These are phyloP conservation scores for Rutstroemia sydowiana DNA, from an alignment of 2,329 filamentous ascomycete genomes.

Conservation along the genomic window DNA sequence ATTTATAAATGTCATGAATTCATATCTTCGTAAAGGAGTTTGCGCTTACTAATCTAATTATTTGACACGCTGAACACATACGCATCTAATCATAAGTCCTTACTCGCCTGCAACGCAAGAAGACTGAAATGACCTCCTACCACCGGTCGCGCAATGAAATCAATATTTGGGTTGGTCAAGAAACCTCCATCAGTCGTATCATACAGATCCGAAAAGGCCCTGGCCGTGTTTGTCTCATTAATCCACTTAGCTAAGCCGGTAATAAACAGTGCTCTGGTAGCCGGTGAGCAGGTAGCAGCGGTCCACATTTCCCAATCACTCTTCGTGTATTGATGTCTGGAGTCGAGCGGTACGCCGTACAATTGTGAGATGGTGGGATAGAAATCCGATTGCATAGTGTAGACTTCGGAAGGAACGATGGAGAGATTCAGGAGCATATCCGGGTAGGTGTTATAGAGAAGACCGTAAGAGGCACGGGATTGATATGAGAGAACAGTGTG, in stretches of 20 bases:
- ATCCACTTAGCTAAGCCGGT: slow-evolving; percentile 66
- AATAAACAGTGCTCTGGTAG: slow-evolving; percentile 59
- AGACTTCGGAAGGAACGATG: slow-evolving; percentile 66
- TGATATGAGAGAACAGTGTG: slow-evolving; percentile 78
- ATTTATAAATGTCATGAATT: too few species aligned
- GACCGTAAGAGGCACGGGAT: slow-evolving; percentile 41
- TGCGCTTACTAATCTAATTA: too few species aligned
- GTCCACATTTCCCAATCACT: slow-evolving; percentile 82
- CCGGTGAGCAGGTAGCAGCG: slow-evolving; percentile 61
- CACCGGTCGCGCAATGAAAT: slow-evolving; percentile 60
- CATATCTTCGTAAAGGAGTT: too few species aligned
- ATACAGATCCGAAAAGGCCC: slow-evolving; percentile 72
- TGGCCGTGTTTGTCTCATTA: slow-evolving; percentile 62
- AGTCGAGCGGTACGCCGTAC: slow-evolving; percentile 78
- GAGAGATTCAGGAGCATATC: slow-evolving; percentile 73
- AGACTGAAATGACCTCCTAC: slow-evolving; percentile 75
- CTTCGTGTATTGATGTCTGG: slow-evolving; percentile 74
- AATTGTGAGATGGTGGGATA: slow-evolving; percentile 65
- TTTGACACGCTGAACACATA: too few species aligned
- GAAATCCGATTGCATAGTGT: slow-evolving; percentile 69
- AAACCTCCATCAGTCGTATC: slow-evolving; percentile 63
- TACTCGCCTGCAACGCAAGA: slow-evolving; percentile 42
- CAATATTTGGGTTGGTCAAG: slow-evolving; percentile 19
- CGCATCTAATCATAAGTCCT: too few species aligned
- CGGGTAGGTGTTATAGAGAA: slow-evolving; percentile 75